A percentile compares a stretch with the other conserved stretches of the same genome.
phyloP scores from a whole-genome alignment of 441 rosid species.

The Syzygium syzygioides region DNA sequence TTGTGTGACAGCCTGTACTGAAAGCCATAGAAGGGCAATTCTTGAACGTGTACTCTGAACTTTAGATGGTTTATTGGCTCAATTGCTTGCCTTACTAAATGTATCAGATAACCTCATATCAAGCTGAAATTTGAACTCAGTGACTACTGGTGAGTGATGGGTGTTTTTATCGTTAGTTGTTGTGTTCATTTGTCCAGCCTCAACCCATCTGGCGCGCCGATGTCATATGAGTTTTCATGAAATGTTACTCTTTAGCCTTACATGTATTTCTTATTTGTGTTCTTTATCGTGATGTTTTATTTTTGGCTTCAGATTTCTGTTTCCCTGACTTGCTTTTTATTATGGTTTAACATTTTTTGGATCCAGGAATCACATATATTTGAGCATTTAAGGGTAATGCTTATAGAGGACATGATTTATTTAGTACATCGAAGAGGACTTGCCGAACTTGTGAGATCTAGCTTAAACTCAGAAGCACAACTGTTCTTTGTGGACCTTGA shows the following conservation, averaged over 20 bases:
- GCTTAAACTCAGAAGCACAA: slow-evolving; percentile 49
- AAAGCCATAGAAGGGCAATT: background rate
- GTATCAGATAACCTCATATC: background rate
- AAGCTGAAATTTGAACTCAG: background rate
- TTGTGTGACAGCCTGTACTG: background rate
- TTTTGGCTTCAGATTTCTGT: background rate
- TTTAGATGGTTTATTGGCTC: background rate
- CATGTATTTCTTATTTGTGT: background rate
- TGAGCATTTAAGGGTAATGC: slow-evolving; percentile 63
- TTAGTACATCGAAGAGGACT: slow-evolving; percentile 54
- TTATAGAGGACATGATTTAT: slow-evolving; percentile 89
- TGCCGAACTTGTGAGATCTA: slow-evolving; percentile 42
- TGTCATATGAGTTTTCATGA: background rate
- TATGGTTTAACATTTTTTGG: background rate
- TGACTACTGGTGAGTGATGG: background rate
- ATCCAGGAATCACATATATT: slow-evolving; percentile 45
- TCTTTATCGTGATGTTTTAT: background rate
- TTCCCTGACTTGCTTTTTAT: background rate
- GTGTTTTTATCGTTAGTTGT: background rate
- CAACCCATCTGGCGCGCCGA: accelerated
- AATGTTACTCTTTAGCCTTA: background rate
- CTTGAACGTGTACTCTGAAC: no score
- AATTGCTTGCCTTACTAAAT: background rate
- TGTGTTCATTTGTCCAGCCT: background rate
- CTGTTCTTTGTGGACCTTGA: slow-evolving; percentile 64